A percentile compares a stretch with the other conserved stretches of the same genome.
These are phyloP conservation scores for Ilex paraguariensis DNA, from an alignment of 305 asterid species.

Conservation along the genomic window DNA sequence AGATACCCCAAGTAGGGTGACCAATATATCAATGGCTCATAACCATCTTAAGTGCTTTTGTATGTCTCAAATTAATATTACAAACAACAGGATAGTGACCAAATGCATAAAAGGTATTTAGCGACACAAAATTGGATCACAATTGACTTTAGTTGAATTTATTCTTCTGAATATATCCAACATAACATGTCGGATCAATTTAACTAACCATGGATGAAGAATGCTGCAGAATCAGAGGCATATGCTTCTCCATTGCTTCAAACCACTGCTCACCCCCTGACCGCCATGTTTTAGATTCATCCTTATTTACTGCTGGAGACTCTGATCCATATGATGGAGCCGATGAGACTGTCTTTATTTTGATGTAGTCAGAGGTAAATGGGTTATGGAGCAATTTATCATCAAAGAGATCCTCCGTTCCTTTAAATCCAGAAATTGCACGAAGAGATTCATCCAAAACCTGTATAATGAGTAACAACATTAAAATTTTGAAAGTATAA, in stretches of 20 bases:
- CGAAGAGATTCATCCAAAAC: constrained; percentile 95
- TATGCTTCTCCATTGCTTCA: constrained; percentile 69
- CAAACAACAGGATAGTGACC: no score
- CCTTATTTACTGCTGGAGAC: constrained; percentile 34
- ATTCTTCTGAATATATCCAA: no score
- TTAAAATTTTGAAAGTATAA: background rate
- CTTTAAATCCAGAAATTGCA: constrained; percentile 89
- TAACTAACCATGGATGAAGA: constrained; percentile 79
- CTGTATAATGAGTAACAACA: constrained; percentile 30
- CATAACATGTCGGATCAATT: background rate
- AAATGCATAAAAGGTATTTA: no score
- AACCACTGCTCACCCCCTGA: constrained; percentile 73
- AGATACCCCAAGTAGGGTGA: no score
- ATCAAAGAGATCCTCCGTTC: constrained; percentile 86
- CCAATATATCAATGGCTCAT: no score
- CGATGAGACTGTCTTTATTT: constrained; percentile 76
- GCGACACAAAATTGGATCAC: no score
- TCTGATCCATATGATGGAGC: constrained; percentile 71
- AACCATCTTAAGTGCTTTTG: no score
- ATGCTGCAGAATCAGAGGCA: constrained; percentile 67
- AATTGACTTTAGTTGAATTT: no score
- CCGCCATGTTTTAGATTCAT: constrained; percentile 35
- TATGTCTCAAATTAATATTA: no score
- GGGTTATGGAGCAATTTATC: constrained; percentile 75
- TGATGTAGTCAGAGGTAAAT: constrained; percentile 75